Conservation (phyloP, 2,329 filamentous ascomycete genomes). For the Penicillium italicum region DNA sequence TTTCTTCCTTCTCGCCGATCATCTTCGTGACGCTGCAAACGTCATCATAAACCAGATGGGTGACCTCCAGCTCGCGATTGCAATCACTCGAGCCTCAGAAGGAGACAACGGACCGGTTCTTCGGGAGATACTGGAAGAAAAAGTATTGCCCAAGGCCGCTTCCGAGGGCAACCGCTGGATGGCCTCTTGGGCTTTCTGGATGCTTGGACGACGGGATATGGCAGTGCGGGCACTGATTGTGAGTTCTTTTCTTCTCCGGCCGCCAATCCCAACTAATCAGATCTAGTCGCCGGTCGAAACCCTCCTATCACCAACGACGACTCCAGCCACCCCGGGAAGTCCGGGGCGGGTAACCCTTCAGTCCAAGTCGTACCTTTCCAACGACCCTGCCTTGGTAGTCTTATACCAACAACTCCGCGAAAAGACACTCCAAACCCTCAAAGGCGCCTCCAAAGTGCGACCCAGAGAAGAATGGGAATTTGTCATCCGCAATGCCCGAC, state of each 20-base stretch:
- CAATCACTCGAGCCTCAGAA: conserved; percentile 82
- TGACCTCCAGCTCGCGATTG: conserved; percentile 85
- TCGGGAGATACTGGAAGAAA: conserved; percentile 70
- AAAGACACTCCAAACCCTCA: conserved; percentile 75
- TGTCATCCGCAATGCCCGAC: conserved; percentile 75
- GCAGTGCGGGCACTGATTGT: conserved; percentile 80
- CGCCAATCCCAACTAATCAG: neutral
- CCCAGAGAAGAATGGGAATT: conserved; percentile 83
- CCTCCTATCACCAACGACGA: conserved; percentile 51
- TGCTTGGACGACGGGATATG: conserved; percentile 76
- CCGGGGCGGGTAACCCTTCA: conserved; percentile 58
- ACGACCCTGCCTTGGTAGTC: conserved; percentile 84
- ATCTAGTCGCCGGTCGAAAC: conserved; percentile 70
- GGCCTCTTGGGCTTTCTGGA: conserved; percentile 93
- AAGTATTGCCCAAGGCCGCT: conserved; percentile 72
- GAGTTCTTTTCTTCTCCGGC: conserved; percentile 34
- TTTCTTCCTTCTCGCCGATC: conserved; percentile 89
- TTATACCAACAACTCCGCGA: conserved; percentile 83
- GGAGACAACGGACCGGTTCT: conserved; percentile 76
- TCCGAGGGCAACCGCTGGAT: conserved; percentile 87
- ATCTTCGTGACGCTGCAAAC: conserved; percentile 77
- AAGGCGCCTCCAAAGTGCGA: conserved; percentile 77
- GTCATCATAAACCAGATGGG: conserved; percentile 83
- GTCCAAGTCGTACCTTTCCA: conserved; percentile 76
- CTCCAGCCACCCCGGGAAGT: conserved; percentile 54